Evolutionary conservation across 768 basidiomycete species (phyloP).

Genomic region (Trametes gibbosa): DNA sequence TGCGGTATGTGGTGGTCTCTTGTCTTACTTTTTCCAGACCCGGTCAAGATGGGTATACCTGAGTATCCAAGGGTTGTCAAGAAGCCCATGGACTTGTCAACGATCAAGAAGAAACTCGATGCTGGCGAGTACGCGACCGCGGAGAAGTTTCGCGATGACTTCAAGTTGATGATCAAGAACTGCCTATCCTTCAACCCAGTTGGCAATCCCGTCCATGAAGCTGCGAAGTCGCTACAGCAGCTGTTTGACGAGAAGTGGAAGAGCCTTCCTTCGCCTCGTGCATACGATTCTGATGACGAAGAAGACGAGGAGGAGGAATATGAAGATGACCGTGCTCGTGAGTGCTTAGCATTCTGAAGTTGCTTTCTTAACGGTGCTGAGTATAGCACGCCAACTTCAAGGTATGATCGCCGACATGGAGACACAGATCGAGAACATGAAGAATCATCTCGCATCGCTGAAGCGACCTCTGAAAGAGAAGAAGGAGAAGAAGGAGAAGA

Average conservation of each 20-base stretch:
- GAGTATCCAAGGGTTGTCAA: conserved; percentile 86
- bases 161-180: conserved; percentile 93
- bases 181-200: conserved; percentile 91
- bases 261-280: conserved; percentile 58
- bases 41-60: conserved; percentile 75
- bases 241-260: conserved; percentile 94
- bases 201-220: conserved; percentile 81
- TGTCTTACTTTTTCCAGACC: conserved; percentile 49
- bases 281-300: conserved; percentile 51
- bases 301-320: conserved; percentile 61
- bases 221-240: conserved; percentile 80
- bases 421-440: conserved; percentile 76
- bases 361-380: conserved; percentile 18
- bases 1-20: neutral
- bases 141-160: conserved; percentile 82
- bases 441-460: conserved; percentile 61
- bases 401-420: conserved; percentile 78
- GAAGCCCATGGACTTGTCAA: conserved; percentile 92
- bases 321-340: conserved; percentile 70
- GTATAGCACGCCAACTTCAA: conserved; percentile 33
- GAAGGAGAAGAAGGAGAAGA: conserved; percentile 72
- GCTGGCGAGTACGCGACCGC: conserved; percentile 73
- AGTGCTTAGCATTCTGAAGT: conserved; percentile 28
- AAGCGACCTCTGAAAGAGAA: conserved; percentile 53
- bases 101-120: conserved; percentile 85